Evolutionary conservation across 2,329 filamentous ascomycete genomes (phyloP), one percentile per base, ranked within the genome.

Genomic region (Colletotrichum simmondsii): DNA sequence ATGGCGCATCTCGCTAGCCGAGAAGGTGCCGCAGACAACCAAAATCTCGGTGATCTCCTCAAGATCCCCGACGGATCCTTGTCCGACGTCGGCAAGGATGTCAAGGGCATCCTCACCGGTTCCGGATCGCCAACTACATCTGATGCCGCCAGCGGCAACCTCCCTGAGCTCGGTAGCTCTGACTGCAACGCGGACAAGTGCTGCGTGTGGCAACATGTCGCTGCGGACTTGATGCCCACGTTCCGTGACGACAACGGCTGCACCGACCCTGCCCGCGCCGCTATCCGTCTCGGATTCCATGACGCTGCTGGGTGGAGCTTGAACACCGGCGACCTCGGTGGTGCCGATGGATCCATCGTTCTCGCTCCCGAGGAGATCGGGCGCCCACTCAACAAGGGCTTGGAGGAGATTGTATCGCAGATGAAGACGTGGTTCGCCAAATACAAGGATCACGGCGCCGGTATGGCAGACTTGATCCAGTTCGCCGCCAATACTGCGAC

Each of bases 401-500:
- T 91, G 2, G 78, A 83, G 56, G 81, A 80, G 2, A 86, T 87
- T 59, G 83, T 85, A 22, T 66, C 57, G 3, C 77, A 83, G 59
- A 83, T 86, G 32, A 78, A 80, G 30, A 70, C 68, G 3, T 82
- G 88, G 72, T 84, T 84, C 72, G 61, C 77, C 32, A 84, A 86
- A 75, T 87, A 84, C 75, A 81, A 82, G 52, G 77, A 78, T 70
- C 79, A 76, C 14, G 76, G 78, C 8, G 83, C 90, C 26, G 83
- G 84, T 2, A 86, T 86, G 75, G 88, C 88, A 30, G 89, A 91
- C 76, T 81, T 91, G 8, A 84, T 89, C 46, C 88, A 90, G 77
- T 86, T 89, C 77, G 87, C 86, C 2, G 82, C 82, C 79, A 87
- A 79, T 65, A 81, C 88, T 37, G 88, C 86, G 26, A 86, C 87